Evolutionary conservation across 2,329 filamentous ascomycete genomes (phyloP), one percentile per base, ranked within the genome.

Genomic region (Nemania sp.): DNA sequence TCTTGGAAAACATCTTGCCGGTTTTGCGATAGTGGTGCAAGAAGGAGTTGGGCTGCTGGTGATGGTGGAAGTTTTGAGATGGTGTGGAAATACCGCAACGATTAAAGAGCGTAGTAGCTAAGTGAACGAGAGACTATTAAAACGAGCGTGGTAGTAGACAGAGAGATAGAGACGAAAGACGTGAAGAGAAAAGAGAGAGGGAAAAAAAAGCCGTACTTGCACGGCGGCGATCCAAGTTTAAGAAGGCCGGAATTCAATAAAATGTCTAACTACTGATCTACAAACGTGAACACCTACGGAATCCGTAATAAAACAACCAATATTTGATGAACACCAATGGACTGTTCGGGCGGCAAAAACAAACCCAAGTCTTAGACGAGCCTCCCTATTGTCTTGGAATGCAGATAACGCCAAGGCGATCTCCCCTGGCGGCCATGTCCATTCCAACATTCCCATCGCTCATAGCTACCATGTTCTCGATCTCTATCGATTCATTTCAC

Each of bases 221-320:
- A 23, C 9, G 34, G 59, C 53, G 55, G 55, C 36, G 37, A 23
- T 34, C 50, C 41, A 47, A 46, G 42, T 46, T 66, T 65, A 66
- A 62, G 52, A 61, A 61, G 28, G 37, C 52, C 50, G 42, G 41
- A 52, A 34, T 41, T 47, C 33, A 34, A 24, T n/a, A 44, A 48
- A 52, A 52, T 44, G 47, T 51, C 51, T 49, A 48, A 45, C 28
- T 46, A 49, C 55, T 55, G 49, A 54, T 56, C 47, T 50, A 42
- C 49, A 44, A n/a, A 39, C 36, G 14, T 15, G 28, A 39, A 22
- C 6, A 9, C 36, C 45, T 31, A 53, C n/a, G 62, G 60, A 67
- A 65, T 67, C 62, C 62, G 61, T 52, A 67, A 68, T 68, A 61
- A 68, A 53, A 69, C 66, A 68, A 57, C 28, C 57, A 66, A 68